These are phyloP conservation scores for Ascosphaera pollenicola DNA, from an alignment of 2,329 filamentous ascomycete species.

Conservation along the genomic window DNA sequence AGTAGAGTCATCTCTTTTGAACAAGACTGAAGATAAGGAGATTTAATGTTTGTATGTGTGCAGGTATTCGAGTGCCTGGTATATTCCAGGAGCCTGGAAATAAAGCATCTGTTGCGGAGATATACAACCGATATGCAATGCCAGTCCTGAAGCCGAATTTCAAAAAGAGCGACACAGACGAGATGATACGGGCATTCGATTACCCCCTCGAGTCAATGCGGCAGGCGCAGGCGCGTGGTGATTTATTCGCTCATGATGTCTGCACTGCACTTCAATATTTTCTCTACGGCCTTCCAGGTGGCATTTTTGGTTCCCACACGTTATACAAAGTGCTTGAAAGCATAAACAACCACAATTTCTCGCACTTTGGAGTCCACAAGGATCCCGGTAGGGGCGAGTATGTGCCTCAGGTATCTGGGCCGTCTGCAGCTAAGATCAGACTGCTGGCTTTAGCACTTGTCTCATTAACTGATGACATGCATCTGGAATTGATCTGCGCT, in stretches of 20 bases:
- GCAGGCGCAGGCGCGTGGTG: slow-evolving; percentile 1
- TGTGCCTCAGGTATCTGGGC: slow-evolving; percentile 7
- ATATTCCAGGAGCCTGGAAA: slow-evolving; percentile 17
- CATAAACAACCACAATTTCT: slow-evolving; percentile 10
- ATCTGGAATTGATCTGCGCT: slow-evolving; percentile 19
- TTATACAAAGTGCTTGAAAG: slow-evolving; percentile 13
- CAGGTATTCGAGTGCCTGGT: slow-evolving; percentile 11
- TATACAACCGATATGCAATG: slow-evolving; percentile 19
- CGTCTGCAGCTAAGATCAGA: slow-evolving; percentile 9
- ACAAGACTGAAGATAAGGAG: slow-evolving; percentile 1
- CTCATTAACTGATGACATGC: slow-evolving; percentile 16
- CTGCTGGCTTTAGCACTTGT: slow-evolving; percentile 18
- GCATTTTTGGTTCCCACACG: slow-evolving; percentile 16
- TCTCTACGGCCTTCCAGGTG: slow-evolving; percentile 16
- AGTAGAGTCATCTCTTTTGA: no score
- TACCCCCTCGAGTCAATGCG: slow-evolving; percentile 11
- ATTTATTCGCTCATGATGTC: slow-evolving; percentile 12
- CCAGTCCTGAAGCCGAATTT: slow-evolving; percentile 17
- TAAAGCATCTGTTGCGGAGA: slow-evolving; percentile 12
- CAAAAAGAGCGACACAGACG: slow-evolving; percentile 12
- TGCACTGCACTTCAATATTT: slow-evolving; percentile 16
- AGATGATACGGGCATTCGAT: slow-evolving; percentile 13
- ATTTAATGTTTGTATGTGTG: background rate
- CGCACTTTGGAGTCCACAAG: slow-evolving; percentile 3
- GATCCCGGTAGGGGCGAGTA: slow-evolving; percentile 7